A percentile compares a stretch with the other conserved stretches of the same genome.
These are phyloP conservation scores for Pythium graminicola DNA, from an alignment of 352 stramenopile species.

Conservation along the genomic window DNA sequence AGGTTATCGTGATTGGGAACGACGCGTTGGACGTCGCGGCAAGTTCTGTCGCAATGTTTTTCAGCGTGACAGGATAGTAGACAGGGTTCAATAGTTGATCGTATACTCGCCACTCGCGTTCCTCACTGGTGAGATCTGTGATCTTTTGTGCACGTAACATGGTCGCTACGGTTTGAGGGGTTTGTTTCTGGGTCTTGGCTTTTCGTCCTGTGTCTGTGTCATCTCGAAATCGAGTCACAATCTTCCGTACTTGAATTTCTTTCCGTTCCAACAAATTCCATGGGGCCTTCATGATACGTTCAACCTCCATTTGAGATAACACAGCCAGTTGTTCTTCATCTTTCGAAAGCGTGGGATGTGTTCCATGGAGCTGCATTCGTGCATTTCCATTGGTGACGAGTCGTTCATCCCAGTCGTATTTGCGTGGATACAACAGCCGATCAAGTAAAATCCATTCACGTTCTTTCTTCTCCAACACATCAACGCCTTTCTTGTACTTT, in stretches of 20 bases:
- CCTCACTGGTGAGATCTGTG: slow-evolving; percentile 48
- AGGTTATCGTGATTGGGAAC: not conserved
- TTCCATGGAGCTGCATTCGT: slow-evolving; percentile 38
- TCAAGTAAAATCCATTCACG: slow-evolving; percentile 73
- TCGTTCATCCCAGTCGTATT: slow-evolving; percentile 66
- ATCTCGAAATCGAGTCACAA: slow-evolving; percentile 60
- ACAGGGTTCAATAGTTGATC: slow-evolving; percentile 67
- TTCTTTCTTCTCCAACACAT: slow-evolving; percentile 62
- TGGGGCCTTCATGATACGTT: slow-evolving; percentile 61
- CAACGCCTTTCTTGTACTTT: slow-evolving; percentile 73
- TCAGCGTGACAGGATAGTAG: slow-evolving; percentile 56
- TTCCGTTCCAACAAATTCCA: slow-evolving; percentile 71
- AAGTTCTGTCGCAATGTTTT: slow-evolving; percentile 28
- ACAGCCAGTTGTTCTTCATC: slow-evolving; percentile 57
- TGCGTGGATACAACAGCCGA: slow-evolving; percentile 49
- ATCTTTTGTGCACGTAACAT: slow-evolving; percentile 45
- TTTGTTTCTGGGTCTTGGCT: slow-evolving; percentile 2
- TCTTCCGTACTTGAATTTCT: slow-evolving; percentile 70
- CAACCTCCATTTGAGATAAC: slow-evolving; percentile 54
- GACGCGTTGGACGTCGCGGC: not conserved
- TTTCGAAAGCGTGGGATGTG: slow-evolving; percentile 44
- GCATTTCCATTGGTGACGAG: slow-evolving; percentile 20
- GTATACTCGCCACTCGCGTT: slow-evolving; percentile 63
- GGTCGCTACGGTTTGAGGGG: slow-evolving; percentile 29
- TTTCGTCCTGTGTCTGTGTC: slow-evolving; percentile 25